Base-by-base conservation (phyloP, 306 rosid species). In the Gillenia trifoliata region DNA sequence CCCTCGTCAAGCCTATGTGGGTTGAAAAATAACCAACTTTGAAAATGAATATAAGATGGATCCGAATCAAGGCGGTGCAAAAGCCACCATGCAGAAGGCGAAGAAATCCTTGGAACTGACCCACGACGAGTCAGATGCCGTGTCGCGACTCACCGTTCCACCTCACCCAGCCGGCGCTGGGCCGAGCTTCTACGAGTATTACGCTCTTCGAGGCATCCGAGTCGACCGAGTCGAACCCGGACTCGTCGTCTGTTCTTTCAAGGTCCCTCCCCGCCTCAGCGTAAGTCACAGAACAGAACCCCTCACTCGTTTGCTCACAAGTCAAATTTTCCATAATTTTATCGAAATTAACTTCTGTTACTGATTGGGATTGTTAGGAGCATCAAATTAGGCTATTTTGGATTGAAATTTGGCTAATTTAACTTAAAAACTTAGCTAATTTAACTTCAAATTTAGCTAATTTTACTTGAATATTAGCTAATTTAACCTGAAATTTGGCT, bases 151-250 rank as follows among this genome's bases (percentile, higher is more conserved):
- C 71, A 23, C 70, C 11, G 29, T 81, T 77, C 88, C 80, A 15
- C 40, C 85, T 28, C 66, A 62, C 26, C 64, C 56, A 47, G 26
- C 66, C 65, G 85, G 86, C 62, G 31, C 75, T 0, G 45, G 75
- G 31, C 28, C 74, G 13, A 68, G 87, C 77, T 88, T 93, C 85
- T 93, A 88, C 40, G 88, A 83, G 20, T 70, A 78, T 77, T 89
- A 89, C 57, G 68, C 68, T 70, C 87, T 89, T 70, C 41, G 83
- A 20, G 97, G 97, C 70, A 83, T 93, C 89, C 92, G 85, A 72
- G 90, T 93, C 25, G 86, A 91, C 83, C 90, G 86, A 63, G 88
- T 91, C 80, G 86, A 88, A 78, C 92, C 92, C 70, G 92, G 94
- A 19, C 64, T 87, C 70, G 74, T 93, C 56, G 77, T 84, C 5